A percentile compares a stretch with the other conserved stretches of the same genome.
Conservation (phyloP, 345 rosid genomes). For the Pistacia integerrima region DNA sequence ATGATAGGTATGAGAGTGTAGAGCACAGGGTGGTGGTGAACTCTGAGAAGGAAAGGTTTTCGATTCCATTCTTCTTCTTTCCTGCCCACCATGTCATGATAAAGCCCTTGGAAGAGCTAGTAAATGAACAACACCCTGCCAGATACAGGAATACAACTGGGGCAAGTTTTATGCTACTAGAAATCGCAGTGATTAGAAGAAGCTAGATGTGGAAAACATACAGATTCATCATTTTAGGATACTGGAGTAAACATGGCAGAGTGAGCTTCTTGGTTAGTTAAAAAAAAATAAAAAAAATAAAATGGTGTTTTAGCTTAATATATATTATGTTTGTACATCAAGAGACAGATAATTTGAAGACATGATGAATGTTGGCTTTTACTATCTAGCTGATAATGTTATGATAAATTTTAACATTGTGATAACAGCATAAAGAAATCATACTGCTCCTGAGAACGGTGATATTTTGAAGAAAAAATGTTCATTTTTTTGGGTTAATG, state of each 20-base stretch:
- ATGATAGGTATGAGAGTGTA: constrained; percentile 55
- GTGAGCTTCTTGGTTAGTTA: neutral
- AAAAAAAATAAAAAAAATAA: no score
- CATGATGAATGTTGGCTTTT: neutral
- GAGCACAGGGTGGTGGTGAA: constrained; percentile 72
- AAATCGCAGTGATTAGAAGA: constrained; percentile 57
- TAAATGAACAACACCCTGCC: constrained; percentile 45
- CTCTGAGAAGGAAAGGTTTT: constrained; percentile 53
- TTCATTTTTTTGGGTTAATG: no score
- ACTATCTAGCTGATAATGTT: neutral
- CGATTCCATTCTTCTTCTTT: constrained; percentile 58
- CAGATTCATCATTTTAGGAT: constrained; percentile 44
- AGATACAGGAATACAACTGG: constrained; percentile 61
- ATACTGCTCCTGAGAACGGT: neutral
- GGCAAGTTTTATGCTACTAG: constrained; percentile 61
- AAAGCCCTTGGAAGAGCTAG: constrained; percentile 65
- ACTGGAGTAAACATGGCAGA: constrained; percentile 1
- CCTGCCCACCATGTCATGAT: constrained; percentile 56
- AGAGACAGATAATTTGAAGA: neutral
- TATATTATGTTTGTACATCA: neutral
- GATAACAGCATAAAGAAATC: neutral
- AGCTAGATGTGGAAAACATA: constrained; percentile 41
- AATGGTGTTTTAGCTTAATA: neutral
- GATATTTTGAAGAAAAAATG: no score
- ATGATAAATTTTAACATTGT: neutral